Evolutionary conservation across 2,329 filamentous ascomycete species (phyloP).

Genomic region (Neobulgaria alba): DNA sequence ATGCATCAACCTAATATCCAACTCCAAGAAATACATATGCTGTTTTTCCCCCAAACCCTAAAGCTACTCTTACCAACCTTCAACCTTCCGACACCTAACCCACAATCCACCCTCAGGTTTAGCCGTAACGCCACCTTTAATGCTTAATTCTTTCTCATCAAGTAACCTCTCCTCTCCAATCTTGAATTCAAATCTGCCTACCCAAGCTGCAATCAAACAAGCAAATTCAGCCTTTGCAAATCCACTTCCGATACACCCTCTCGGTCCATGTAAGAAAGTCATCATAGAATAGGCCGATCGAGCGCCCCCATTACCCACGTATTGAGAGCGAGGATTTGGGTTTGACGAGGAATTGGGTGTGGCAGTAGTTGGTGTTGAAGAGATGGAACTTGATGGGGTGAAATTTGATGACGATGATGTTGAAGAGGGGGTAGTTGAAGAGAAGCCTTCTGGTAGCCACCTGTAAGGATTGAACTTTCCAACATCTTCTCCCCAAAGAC

Average conservation of each 20-base stretch:
- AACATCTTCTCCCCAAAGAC: constrained; percentile 71
- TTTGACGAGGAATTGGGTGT: too few species aligned
- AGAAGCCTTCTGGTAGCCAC: constrained; percentile 56
- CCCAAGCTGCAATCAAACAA: constrained; percentile 67
- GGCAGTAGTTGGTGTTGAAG: too few species aligned
- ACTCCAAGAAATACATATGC: too few species aligned
- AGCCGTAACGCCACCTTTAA: constrained; percentile 63
- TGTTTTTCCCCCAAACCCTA: neutral
- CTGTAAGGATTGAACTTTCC: constrained; percentile 69
- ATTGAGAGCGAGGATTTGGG: constrained; percentile 15
- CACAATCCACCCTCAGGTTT: constrained; percentile 65
- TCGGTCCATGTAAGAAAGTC: constrained; percentile 79
- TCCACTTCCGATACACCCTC: constrained; percentile 73
- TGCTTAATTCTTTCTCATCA: constrained; percentile 56
- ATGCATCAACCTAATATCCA: too few species aligned
- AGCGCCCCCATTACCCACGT: constrained; percentile 57
- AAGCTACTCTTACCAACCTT: constrained; percentile 55
- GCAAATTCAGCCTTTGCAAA: constrained; percentile 84
- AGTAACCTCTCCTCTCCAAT: constrained; percentile 49
- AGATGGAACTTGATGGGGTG: too few species aligned
- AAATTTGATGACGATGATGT: too few species aligned
- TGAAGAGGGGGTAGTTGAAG: too few species aligned
- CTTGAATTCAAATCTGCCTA: constrained; percentile 64
- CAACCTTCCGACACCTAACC: constrained; percentile 57
- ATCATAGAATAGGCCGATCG: constrained; percentile 68